Percentiles rank a stretch among this genome's conserved stretches.
phyloP scores from a whole-genome alignment of 139 green algal genomes.

The Chlamydomonas eustigma region DNA sequence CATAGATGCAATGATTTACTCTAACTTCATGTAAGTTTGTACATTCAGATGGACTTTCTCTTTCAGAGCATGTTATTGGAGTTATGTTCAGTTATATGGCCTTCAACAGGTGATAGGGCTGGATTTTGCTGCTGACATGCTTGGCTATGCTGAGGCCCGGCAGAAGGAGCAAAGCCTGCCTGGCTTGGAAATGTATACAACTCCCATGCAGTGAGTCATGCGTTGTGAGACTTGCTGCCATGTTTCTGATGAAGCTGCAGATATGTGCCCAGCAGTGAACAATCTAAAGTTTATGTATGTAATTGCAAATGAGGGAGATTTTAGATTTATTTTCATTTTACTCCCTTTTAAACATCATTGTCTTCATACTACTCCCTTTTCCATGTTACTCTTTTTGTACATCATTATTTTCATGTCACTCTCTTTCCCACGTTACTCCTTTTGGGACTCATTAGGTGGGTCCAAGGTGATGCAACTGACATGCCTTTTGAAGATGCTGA shows the following conservation, averaged over 20 bases:
- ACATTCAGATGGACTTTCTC: neutral
- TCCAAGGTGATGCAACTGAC: slow-evolving; percentile 89
- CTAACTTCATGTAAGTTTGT: neutral
- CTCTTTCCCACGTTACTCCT: too few species aligned
- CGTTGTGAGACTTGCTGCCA: too few species aligned
- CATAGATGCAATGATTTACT: too few species aligned
- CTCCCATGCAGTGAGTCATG: slow-evolving; percentile 27
- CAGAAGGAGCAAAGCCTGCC: slow-evolving; percentile 5
- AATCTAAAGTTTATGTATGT: too few species aligned
- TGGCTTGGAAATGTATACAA: neutral
- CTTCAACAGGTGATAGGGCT: slow-evolving; percentile 68
- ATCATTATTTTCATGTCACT: too few species aligned
- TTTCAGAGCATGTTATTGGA: slow-evolving; percentile 25
- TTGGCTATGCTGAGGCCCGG: slow-evolving; percentile 43
- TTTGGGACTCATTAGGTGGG: slow-evolving; percentile 62
- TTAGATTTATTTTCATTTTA: too few species aligned
- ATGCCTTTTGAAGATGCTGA: slow-evolving; percentile 76
- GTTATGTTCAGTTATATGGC: neutral
- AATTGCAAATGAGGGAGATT: too few species aligned
- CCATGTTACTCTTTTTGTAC: too few species aligned
- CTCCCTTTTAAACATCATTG: too few species aligned
- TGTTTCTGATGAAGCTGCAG: too few species aligned
- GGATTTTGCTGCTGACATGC: slow-evolving; percentile 91
- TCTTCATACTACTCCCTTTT: too few species aligned
- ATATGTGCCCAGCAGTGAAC: too few species aligned